Conservation (phyloP, 2,329 filamentous ascomycete species). For the Sporothrix variecibatus region DNA sequence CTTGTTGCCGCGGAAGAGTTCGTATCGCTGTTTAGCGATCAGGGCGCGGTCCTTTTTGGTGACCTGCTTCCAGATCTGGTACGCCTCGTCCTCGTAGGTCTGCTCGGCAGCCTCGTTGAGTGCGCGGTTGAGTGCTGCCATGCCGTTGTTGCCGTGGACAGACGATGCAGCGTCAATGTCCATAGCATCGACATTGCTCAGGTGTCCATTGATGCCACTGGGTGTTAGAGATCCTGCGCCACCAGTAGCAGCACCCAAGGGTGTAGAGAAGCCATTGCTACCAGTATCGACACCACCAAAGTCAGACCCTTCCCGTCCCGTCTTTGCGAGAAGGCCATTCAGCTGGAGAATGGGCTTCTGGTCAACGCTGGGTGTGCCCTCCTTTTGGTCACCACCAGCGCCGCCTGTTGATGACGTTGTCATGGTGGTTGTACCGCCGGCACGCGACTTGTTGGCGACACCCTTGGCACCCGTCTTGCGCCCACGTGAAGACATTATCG, state of each 20-base stretch:
- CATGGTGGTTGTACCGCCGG: slow-evolving; percentile 14
- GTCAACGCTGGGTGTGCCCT: slow-evolving; percentile 76
- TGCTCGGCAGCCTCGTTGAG: slow-evolving; percentile 71
- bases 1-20: slow-evolving; percentile 81
- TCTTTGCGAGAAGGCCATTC: slow-evolving; percentile 61
- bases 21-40: slow-evolving; percentile 80
- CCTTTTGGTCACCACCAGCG: slow-evolving; percentile 59
- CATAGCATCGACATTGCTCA: slow-evolving; percentile 78
- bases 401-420: neutral
- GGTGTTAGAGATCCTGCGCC: slow-evolving; percentile 66
- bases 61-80: slow-evolving; percentile 98
- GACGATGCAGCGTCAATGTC: slow-evolving; percentile 80
- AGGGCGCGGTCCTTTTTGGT: slow-evolving; percentile 93
- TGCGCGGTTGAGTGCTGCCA: slow-evolving; percentile 61
- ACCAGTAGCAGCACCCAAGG: slow-evolving; percentile 59
- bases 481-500: slow-evolving; percentile 95
- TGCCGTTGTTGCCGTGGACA: slow-evolving; percentile 60
- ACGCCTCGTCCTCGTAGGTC: slow-evolving; percentile 86
- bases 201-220: slow-evolving; percentile 63
- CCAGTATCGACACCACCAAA: slow-evolving; percentile 69
- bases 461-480: slow-evolving; percentile 84
- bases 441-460: slow-evolving; percentile 66
- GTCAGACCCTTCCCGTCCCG: slow-evolving; percentile 72
- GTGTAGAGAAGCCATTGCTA: slow-evolving; percentile 84
- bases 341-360: slow-evolving; percentile 72